phyloP scores from a whole-genome alignment of 257 asterid genomes.

The Euphrasia confusa region DNA sequence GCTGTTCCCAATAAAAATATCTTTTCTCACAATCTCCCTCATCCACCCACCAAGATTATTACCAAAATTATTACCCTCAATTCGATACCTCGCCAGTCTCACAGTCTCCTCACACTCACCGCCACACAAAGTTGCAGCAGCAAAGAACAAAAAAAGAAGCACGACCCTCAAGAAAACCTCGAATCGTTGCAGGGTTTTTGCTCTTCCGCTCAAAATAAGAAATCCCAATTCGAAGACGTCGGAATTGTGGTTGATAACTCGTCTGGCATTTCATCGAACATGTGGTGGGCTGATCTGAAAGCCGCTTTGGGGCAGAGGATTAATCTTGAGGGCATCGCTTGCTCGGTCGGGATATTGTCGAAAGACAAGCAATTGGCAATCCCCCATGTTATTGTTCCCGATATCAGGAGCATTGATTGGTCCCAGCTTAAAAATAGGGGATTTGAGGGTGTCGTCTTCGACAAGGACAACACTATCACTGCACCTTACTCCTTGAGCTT shows the following conservation, averaged over 20 bases:
- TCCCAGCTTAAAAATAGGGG: slow-evolving; percentile 69
- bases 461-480: slow-evolving; percentile 89
- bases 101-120: slow-evolving; percentile 30
- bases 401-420: slow-evolving; percentile 82
- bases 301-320: slow-evolving; percentile 91
- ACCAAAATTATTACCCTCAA: not conserved
- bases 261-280: slow-evolving; percentile 46
- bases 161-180: slow-evolving; percentile 28
- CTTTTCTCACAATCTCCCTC: slow-evolving; percentile 32
- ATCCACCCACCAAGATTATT: slow-evolving; percentile 19
- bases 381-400: slow-evolving; percentile 73
- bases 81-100: slow-evolving; percentile 24
- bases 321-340: slow-evolving; percentile 71
- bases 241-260: slow-evolving; percentile 24
- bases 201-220: slow-evolving; percentile 28
- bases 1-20: slow-evolving; percentile 47
- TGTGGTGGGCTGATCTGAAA: slow-evolving; percentile 76
- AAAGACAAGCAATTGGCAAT: slow-evolving; percentile 63
- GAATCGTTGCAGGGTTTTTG: slow-evolving; percentile 34
- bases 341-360: slow-evolving; percentile 55
- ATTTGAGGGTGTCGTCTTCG: slow-evolving; percentile 90
- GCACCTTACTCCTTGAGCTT: slow-evolving; percentile 80
- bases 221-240: slow-evolving; percentile 28
- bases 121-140: slow-evolving; percentile 64
- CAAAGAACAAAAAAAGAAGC: slow-evolving; percentile 46